Evolutionary conservation across 208 protist genomes (phyloP), one percentile per base, ranked within the genome.

Genomic region (Endotrypanum monterogeii): DNA sequence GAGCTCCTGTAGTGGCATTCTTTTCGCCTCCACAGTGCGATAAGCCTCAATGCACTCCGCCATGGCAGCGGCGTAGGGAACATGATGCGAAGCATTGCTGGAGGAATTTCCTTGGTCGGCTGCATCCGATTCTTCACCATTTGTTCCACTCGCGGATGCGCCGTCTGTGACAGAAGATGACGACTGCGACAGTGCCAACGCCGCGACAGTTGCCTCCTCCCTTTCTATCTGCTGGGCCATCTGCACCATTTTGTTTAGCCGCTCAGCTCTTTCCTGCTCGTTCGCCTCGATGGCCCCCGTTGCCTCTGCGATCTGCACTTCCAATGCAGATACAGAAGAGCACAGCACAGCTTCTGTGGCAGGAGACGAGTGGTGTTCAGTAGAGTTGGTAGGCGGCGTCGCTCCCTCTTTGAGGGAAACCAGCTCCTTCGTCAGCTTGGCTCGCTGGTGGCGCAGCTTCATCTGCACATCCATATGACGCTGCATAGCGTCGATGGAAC

Each of bases 31-130:
- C 30, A 93, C 89, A 1, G 76, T 79, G n/a, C 76, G 76, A 77
- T 96, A 96, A 25, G 80, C 86, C 25, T 79, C 73, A 20, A 96
- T 80, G 72, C 92, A 96, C 57, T 94, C 86, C 51, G 71, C 25
- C 90, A 95, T 96, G 56, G 69, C 70, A 3, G 74, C n/a, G 8
- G 69, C 69, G 71, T 94, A 93, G 7, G 82, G 63, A 16, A 73
- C 56, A 18, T 75, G 30, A 25, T 52, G n/a, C 48, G 32, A 8
- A 18, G 65, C 14, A 28, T 25, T 48, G 6, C 28, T 28, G n/a
- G 44, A 54, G 2, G 51, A 4, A 7, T 25, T 16, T 28, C 28
- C 9, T 28, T 32, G 30, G 2, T 28, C 48, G 18, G 5, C 25
- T 39, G 67, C 67, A 46, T 18, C 11, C n/a, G 32, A 18, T 35